A percentile compares a stretch with the other conserved stretches of the same genome.
Evolutionary conservation across 2,329 filamentous ascomycete genomes (phyloP).

Genomic region (Scytalidium lignicola): DNA sequence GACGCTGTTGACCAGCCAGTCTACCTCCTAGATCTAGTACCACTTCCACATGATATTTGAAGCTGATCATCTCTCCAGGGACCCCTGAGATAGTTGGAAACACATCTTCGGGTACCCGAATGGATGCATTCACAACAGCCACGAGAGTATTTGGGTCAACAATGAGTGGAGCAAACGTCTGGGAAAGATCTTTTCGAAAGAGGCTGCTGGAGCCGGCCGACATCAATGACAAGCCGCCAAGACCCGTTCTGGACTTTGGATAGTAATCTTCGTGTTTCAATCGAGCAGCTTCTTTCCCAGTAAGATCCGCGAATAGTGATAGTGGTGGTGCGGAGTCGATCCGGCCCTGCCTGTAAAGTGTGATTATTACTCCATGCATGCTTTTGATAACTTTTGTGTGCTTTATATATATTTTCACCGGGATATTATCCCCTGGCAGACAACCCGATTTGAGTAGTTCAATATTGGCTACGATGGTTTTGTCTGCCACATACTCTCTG

Average conservation of each 20-base stretch:
- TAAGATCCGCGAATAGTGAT: slow-evolving; percentile 41
- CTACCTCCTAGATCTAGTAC: slow-evolving; percentile 89
- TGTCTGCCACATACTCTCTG: slow-evolving; percentile 54
- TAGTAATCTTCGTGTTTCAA: slow-evolving; percentile 72
- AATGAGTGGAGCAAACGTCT: slow-evolving; percentile 82
- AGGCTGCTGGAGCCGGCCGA: slow-evolving; percentile 82
- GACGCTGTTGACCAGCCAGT: slow-evolving; percentile 58
- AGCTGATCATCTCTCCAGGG: slow-evolving; percentile 89
- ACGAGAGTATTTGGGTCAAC: slow-evolving; percentile 76
- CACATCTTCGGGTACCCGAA: slow-evolving; percentile 82
- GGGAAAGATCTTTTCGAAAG: slow-evolving; percentile 92
- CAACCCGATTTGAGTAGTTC: slow-evolving; percentile 80
- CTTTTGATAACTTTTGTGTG: slow-evolving; percentile 89
- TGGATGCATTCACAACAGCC: slow-evolving; percentile 73
- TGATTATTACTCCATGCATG: slow-evolving; percentile 87
- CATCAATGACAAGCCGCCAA: slow-evolving; percentile 80
- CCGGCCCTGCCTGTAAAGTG: slow-evolving; percentile 82
- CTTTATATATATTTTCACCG: slow-evolving; percentile 74
- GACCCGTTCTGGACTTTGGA: slow-evolving; percentile 78
- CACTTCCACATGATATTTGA: slow-evolving; percentile 90
- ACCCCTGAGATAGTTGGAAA: slow-evolving; percentile 90
- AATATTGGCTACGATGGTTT: slow-evolving; percentile 81
- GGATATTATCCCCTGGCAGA: slow-evolving; percentile 76
- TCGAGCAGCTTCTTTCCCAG: slow-evolving; percentile 61
- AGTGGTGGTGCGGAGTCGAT: slow-evolving; percentile 69